Percentiles rank a stretch among this genome's conserved stretches.
These are phyloP conservation scores for Meira nashicola DNA, from an alignment of 1,284 basidiomycete species.

Conservation along the genomic window DNA sequence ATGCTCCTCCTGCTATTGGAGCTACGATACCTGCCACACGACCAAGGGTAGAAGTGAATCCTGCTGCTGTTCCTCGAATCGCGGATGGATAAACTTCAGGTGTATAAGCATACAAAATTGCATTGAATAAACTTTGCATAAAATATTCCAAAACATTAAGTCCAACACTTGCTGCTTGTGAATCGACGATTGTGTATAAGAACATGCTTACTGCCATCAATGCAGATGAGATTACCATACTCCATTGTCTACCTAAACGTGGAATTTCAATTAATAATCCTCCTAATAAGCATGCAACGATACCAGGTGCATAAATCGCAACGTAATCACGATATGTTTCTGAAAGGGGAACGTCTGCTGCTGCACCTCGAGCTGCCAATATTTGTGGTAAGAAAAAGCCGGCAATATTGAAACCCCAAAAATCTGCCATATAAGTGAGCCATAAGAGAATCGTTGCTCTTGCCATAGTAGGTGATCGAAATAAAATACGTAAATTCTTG, in stretches of 20 bases:
- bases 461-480: constrained; percentile 47
- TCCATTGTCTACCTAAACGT: constrained; percentile 54
- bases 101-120: constrained; percentile 55
- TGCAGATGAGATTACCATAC: constrained; percentile 53
- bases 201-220: constrained; percentile 55
- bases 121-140: constrained; percentile 54
- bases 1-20: constrained; percentile 51
- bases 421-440: constrained; percentile 31
- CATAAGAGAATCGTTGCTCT: constrained; percentile 51
- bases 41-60: constrained; percentile 53
- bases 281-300: constrained; percentile 45
- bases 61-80: constrained; percentile 54
- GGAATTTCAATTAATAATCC: constrained; percentile 53
- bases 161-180: constrained; percentile 19
- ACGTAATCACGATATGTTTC: constrained; percentile 55
- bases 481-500: constrained; percentile 52
- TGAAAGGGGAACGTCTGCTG: constrained; percentile 45
- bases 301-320: constrained; percentile 51
- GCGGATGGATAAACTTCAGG: constrained; percentile 55
- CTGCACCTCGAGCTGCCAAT: constrained; percentile 51
- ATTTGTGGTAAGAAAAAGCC: constrained; percentile 54
- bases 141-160: constrained; percentile 51
- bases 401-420: constrained; percentile 50
- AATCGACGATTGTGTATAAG: constrained; percentile 53
- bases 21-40: constrained; percentile 53